Percentiles rank a stretch among this genome's conserved stretches.
Conservation (phyloP, 176 grass and related monocot genomes). For the Panicum miliaceum region DNA sequence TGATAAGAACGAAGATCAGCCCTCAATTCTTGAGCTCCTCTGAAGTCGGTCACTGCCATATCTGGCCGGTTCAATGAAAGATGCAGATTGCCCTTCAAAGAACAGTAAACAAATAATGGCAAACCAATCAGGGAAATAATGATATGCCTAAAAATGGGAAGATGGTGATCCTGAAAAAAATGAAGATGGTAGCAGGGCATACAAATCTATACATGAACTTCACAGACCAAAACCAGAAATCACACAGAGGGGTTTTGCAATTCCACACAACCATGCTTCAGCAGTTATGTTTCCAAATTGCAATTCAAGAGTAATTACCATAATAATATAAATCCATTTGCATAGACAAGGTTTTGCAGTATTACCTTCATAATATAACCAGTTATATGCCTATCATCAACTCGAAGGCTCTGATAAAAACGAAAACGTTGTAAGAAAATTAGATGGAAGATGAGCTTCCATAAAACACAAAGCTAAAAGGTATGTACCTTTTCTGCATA, state of each 20-base stretch:
- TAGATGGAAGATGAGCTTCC: conserved; percentile 18
- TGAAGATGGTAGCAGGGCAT: conserved; percentile 15
- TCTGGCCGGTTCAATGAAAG: conserved; percentile 88
- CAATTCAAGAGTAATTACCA: conserved; percentile 9
- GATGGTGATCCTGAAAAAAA: neutral
- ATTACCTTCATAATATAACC: conserved; percentile 99
- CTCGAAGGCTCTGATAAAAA: conserved; percentile 76
- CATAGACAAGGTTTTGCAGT: conserved; percentile 26
- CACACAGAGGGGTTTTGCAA: neutral
- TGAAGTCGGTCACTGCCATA: conserved; percentile 85
- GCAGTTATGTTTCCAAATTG: conserved; percentile 11
- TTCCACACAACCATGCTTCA: conserved; percentile 9
- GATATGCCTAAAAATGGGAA: neutral
- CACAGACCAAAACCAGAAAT: neutral
- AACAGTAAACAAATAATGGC: conserved; percentile 39
- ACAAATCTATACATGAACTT: conserved; percentile 1
- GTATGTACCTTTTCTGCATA: conserved; percentile 85
- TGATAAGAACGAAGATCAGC: conserved; percentile 97
- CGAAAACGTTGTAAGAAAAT: conserved; percentile 32
- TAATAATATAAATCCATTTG: conserved; percentile 16
- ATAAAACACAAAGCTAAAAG: conserved; percentile 10
- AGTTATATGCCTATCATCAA: conserved; percentile 94
- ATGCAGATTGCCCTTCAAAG: conserved; percentile 79
- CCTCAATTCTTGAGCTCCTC: conserved; percentile 89
- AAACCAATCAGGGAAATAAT: neutral